These are phyloP conservation scores for Picea sitchensis DNA, from an alignment of 75 land plant genomes.

Conservation along the genomic window DNA sequence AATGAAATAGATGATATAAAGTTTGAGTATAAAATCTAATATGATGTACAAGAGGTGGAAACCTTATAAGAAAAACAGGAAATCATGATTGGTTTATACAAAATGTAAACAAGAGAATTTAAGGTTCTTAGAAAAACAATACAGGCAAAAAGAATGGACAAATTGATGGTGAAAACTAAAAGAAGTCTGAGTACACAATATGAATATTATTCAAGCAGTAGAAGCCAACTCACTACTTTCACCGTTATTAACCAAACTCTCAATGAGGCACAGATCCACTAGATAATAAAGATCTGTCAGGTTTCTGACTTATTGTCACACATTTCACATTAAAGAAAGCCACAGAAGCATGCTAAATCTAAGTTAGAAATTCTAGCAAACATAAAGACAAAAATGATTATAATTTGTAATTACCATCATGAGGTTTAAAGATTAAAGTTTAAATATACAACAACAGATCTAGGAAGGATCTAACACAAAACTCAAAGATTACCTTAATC, in stretches of 20 bases:
- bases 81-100: too few species aligned
- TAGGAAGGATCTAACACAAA: not conserved
- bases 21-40: too few species aligned
- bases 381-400: not conserved
- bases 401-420: not conserved
- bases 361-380: not conserved
- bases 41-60: too few species aligned
- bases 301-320: not conserved
- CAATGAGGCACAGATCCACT: not conserved
- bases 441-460: not conserved
- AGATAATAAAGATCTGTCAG: not conserved
- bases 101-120: too few species aligned
- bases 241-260: not conserved
- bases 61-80: too few species aligned
- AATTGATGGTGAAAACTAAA: too few species aligned
- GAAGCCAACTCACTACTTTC: not conserved
- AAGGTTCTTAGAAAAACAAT: too few species aligned
- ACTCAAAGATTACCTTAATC: conserved; percentile 60
- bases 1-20: too few species aligned
- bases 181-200: too few species aligned
- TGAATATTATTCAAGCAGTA: too few species aligned
- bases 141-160: too few species aligned
- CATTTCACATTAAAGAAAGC: not conserved
- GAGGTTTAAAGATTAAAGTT: too few species aligned
- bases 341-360: not conserved